Base-by-base conservation (phyloP, 1,139 yeast genomes). In the Lizanozyma gosingica region DNA sequence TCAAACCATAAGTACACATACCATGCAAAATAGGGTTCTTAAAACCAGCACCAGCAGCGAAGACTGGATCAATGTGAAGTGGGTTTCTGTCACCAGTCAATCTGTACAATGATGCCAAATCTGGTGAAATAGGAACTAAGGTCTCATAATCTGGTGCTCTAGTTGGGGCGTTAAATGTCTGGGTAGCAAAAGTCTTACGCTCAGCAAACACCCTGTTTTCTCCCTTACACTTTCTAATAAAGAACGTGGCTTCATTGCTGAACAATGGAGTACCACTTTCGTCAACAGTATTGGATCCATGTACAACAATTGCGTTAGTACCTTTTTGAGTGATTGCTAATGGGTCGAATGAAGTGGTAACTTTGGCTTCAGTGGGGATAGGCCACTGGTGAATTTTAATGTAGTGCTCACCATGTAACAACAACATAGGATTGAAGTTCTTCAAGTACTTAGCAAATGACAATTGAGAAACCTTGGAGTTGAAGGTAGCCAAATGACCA, bases 351-450 rank as follows among this genome's bases (percentile, higher is more conserved):
- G 73, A 69, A 15, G 95, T 84, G 47, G 64, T 73, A 40, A 88
- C 60, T 2, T 65, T 60, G 11, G 80, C 92, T 44, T 75, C 78
- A 3, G 84, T 77, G 49, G 96, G 95, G 43, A 92, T 71, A 48
- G 95, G 94, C 72, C 76, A 80, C 60, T 83, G 78, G 51, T 75
- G 75, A 48, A 92, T 65, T 63, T 80, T 90, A 52, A 90, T 71
- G 62, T 84, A 92, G 61, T 92, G 97, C 65, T 92, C 98, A 47
- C 98, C 98, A 60, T 92, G 97, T 54, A 92, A 73, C 57, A 92
- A 73, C 65, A 82, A 73, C 80, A 83, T 78, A 50, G 94, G 95
- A 66, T 86, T 86, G 72, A 86, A 90, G 65, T 86, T 81, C 48
- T 81, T 83, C 54, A 86, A 80, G 42, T 81, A 63, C 44, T 67